Conservation (phyloP, 108 stramenopile genomes). For the Chaetoceros tenuissimus region DNA sequence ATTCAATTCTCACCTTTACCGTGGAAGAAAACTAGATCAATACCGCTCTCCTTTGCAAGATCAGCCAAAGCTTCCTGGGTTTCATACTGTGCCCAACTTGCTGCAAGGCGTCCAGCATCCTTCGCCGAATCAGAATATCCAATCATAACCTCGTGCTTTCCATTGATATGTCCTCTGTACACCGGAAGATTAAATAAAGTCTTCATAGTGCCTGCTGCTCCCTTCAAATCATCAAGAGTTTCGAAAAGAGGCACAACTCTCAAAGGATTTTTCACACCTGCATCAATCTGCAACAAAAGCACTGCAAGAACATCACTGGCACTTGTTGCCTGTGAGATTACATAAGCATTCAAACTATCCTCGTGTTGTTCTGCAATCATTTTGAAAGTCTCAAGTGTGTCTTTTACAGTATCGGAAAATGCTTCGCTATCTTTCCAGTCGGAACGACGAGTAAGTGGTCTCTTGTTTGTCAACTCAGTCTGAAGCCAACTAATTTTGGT, state of each 20-base stretch:
- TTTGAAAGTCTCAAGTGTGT: constrained; percentile 67
- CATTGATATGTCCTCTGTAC: constrained; percentile 81
- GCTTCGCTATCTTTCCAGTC: constrained; percentile 55
- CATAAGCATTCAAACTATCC: constrained; percentile 90
- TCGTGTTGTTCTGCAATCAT: constrained; percentile 84
- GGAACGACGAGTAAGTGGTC: constrained; percentile 81
- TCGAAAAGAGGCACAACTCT: constrained; percentile 97
- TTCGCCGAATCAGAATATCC: constrained; percentile 96
- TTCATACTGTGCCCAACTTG: constrained; percentile 93
- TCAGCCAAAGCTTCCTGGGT: constrained; percentile 79
- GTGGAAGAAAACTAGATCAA: constrained; percentile 84
- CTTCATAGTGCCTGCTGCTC: constrained; percentile 80
- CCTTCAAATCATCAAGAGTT: constrained; percentile 90
- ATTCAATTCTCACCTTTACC: constrained; percentile 41
- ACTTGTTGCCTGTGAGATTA: constrained; percentile 89
- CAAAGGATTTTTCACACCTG: constrained; percentile 84
- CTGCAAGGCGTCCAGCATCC: constrained; percentile 94
- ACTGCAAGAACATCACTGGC: constrained; percentile 94
- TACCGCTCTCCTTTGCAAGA: constrained; percentile 51
- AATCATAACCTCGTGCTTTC: constrained; percentile 96
- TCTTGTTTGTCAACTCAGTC: constrained; percentile 69
- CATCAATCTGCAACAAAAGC: constrained; percentile 85
- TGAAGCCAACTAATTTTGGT: constrained; percentile 87
- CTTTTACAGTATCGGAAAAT: constrained; percentile 56
- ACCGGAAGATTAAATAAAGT: constrained; percentile 75